Conservation (phyloP, 768 basidiomycete species). For the Boletus rubroflammeus region DNA sequence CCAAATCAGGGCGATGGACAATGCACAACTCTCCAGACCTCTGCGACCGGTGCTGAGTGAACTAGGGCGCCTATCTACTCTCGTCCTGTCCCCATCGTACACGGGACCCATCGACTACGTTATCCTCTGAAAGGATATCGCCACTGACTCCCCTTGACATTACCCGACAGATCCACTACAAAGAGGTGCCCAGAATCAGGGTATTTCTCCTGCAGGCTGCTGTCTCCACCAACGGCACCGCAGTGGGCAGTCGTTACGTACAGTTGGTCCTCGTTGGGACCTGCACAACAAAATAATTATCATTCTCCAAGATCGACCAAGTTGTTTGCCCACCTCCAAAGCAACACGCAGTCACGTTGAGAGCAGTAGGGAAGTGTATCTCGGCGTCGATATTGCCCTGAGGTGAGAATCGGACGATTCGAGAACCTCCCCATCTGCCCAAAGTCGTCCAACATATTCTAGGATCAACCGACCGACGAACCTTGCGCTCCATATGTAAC, state of each 20-base stretch:
- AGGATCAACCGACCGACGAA: constrained; percentile 27
- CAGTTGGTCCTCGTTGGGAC: constrained; percentile 57
- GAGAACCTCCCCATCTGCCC: constrained; percentile 62
- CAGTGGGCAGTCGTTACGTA: constrained; percentile 57
- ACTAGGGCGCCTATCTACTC: background rate
- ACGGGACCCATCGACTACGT: background rate
- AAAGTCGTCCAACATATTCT: background rate
- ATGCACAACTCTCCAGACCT: background rate
- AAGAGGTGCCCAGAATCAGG: constrained; percentile 37
- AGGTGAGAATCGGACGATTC: constrained; percentile 50
- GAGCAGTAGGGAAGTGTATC: constrained; percentile 56
- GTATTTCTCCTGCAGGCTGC: constrained; percentile 31
- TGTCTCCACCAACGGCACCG: constrained; percentile 54
- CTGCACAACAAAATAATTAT: constrained; percentile 28
- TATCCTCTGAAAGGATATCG: constrained; percentile 23
- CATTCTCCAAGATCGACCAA: constrained; percentile 4
- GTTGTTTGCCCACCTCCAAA: constrained; percentile 43
- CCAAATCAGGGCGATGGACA: background rate
- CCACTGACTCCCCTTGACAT: constrained; percentile 25
- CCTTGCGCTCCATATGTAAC: constrained; percentile 63
- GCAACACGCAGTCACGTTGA: constrained; percentile 64
- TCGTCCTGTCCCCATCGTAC: background rate
- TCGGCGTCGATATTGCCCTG: constrained; percentile 56
- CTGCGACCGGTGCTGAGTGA: background rate
- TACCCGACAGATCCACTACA: constrained; percentile 28